phyloP scores from a whole-genome alignment of 176 grass and related monocot genomes.

The Cenchrus americanus region DNA sequence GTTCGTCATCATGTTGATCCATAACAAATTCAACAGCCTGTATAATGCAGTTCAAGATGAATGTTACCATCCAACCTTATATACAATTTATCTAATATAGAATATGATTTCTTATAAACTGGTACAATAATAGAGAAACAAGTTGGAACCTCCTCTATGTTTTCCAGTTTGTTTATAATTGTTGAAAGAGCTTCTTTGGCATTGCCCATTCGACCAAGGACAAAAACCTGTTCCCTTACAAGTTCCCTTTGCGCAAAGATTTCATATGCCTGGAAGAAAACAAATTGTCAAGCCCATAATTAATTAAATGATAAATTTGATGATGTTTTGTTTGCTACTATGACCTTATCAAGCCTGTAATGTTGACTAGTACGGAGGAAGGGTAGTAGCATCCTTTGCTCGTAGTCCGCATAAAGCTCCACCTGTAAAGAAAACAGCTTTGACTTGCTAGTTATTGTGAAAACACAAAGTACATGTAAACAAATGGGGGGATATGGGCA shows the following conservation, averaged over 20 bases:
- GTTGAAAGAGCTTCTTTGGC: conserved; percentile 91
- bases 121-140: conserved; percentile 14
- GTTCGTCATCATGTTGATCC: conserved; percentile 89
- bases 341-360: conserved; percentile 94
- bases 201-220: conserved; percentile 98
- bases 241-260: conserved; percentile 72
- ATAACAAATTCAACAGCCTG: conserved; percentile 98
- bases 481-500: conserved; percentile 12
- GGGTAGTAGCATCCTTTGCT: conserved; percentile 77
- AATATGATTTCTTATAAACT: conserved; percentile 3
- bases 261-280: conserved; percentile 88
- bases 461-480: conserved; percentile 21
- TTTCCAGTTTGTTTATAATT: conserved; percentile 93
- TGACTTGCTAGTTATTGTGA: conserved; percentile 27
- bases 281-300: conserved; percentile 4
- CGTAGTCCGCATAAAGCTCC: conserved; percentile 96
- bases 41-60: conserved; percentile 33
- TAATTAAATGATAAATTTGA: conserved; percentile 6
- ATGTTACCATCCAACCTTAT: conserved; percentile 18
- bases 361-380: conserved; percentile 95
- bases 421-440: conserved; percentile 56
- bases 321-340: background rate
- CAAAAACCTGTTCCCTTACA: conserved; percentile 85
- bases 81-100: conserved; percentile 18
- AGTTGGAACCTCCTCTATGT: conserved; percentile 79